Evolutionary conservation across 495 filamentous ascomycete genomes (phyloP).

Genomic region (Durotheca rogersii): DNA sequence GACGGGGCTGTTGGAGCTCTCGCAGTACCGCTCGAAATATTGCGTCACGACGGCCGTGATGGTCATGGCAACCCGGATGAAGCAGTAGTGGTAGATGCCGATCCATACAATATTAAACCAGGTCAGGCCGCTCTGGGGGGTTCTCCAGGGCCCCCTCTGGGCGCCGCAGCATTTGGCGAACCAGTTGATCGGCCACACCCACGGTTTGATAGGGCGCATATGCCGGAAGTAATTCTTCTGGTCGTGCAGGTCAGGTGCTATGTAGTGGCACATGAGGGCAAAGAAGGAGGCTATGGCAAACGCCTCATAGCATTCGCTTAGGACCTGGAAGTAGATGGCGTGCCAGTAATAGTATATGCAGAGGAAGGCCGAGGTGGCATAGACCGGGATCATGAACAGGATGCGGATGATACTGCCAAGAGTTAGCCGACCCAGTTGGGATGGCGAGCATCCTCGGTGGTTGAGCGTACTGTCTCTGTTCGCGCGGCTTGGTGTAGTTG

Average conservation of each 20-base stretch:
- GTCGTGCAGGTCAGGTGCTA: slow-evolving; percentile 73
- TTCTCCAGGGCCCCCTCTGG: slow-evolving; percentile 65
- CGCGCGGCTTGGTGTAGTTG: slow-evolving; percentile 78
- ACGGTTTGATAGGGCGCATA: slow-evolving; percentile 61
- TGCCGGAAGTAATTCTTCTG: slow-evolving; percentile 87
- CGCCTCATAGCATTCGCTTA: slow-evolving; percentile 87
- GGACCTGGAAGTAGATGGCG: slow-evolving; percentile 77
- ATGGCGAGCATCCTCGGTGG: too few species aligned
- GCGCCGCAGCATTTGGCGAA: slow-evolving; percentile 68
- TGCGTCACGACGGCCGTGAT: slow-evolving; percentile 75
- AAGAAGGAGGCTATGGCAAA: slow-evolving; percentile 92
- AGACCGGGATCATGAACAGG: slow-evolving; percentile 87
- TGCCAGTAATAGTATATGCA: slow-evolving; percentile 76
- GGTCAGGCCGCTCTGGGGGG: slow-evolving; percentile 79
- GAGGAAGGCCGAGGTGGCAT: slow-evolving; percentile 76
- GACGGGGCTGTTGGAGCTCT: slow-evolving; percentile 70
- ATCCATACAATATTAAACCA: slow-evolving; percentile 95
- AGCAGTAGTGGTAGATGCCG: slow-evolving; percentile 86
- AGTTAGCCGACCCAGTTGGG: slow-evolving; percentile 18
- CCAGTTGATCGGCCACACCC: slow-evolving; percentile 75
- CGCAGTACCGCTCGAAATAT: slow-evolving; percentile 69
- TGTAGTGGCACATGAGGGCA: slow-evolving; percentile 81
- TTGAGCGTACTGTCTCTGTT: slow-evolving; percentile 71
- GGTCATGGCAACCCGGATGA: slow-evolving; percentile 82
- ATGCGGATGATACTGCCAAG: slow-evolving; percentile 74